phyloP scores from a whole-genome alignment of 495 filamentous ascomycete species.

The Penicillium malachiteum region DNA sequence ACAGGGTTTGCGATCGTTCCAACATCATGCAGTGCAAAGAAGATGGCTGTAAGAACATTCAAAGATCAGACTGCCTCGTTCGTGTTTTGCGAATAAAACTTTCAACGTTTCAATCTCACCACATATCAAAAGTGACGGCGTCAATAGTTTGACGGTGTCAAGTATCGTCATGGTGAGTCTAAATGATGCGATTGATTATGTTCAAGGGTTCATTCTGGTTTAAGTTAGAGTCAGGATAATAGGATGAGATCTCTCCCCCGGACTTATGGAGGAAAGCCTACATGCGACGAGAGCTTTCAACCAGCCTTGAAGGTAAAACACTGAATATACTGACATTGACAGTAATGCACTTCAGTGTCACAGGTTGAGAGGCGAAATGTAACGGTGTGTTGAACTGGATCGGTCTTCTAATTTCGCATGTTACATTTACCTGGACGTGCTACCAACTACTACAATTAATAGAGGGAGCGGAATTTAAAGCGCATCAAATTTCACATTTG shows the following conservation, averaged over 20 bases:
- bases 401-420: background rate
- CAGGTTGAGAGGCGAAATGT: background rate
- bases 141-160: background rate
- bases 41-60: background rate
- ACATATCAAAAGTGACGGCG: background rate
- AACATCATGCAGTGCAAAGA: background rate
- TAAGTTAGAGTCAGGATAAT: no score
- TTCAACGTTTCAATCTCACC: background rate
- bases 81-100: background rate
- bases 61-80: background rate
- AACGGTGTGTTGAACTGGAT: constrained; percentile 5
- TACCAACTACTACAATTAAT: background rate
- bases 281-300: no score
- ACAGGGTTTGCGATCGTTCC: background rate
- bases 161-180: background rate
- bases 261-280: background rate
- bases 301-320: no score
- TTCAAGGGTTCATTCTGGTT: background rate
- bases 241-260: background rate
- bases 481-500: background rate
- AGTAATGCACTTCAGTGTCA: background rate
- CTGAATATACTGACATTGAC: no score
- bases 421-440: background rate
- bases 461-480: background rate
- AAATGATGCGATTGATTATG: background rate